A percentile compares a stretch with the other conserved stretches of the same genome.
phyloP scores from a whole-genome alignment of 306 rosid species.

The Clitoria ternatea region DNA sequence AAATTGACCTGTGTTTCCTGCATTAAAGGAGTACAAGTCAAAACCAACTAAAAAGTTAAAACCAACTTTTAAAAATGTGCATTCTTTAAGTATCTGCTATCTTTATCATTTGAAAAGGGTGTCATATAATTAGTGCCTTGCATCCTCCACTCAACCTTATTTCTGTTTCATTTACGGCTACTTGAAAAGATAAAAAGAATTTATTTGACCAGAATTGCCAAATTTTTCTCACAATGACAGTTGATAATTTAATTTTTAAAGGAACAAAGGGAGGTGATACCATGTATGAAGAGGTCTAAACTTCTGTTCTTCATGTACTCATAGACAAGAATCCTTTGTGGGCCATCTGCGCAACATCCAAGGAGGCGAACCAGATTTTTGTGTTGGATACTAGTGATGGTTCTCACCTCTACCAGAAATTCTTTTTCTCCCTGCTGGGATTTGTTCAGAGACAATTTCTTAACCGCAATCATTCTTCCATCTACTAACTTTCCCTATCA shows the following conservation, averaged over 20 bases:
- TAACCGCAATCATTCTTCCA: conserved; percentile 57
- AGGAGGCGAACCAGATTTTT: conserved; percentile 74
- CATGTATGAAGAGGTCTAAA: conserved; percentile 61
- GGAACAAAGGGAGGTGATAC: conserved; percentile 24
- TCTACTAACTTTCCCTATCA: conserved; percentile 64
- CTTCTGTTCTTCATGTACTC: conserved; percentile 75
- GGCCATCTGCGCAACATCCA: conserved; percentile 76
- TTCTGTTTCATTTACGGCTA: too few species aligned
- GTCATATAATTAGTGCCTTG: too few species aligned
- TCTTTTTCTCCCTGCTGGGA: conserved; percentile 81
- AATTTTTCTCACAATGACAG: not conserved
- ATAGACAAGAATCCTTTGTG: conserved; percentile 69
- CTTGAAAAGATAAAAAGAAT: too few species aligned
- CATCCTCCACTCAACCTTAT: too few species aligned
- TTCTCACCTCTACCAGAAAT: conserved; percentile 67
- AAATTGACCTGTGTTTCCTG: conserved; percentile 50
- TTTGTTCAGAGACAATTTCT: conserved; percentile 58
- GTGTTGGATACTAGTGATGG: conserved; percentile 80
- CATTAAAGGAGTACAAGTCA: not conserved
- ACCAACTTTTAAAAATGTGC: too few species aligned
- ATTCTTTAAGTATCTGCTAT: too few species aligned
- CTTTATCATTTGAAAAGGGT: too few species aligned
- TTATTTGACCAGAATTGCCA: too few species aligned
- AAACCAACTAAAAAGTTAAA: too few species aligned
- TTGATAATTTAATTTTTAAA: not conserved